Base-by-base conservation (phyloP, 495 filamentous ascomycete species). In the Aspergillus sparsus region DNA sequence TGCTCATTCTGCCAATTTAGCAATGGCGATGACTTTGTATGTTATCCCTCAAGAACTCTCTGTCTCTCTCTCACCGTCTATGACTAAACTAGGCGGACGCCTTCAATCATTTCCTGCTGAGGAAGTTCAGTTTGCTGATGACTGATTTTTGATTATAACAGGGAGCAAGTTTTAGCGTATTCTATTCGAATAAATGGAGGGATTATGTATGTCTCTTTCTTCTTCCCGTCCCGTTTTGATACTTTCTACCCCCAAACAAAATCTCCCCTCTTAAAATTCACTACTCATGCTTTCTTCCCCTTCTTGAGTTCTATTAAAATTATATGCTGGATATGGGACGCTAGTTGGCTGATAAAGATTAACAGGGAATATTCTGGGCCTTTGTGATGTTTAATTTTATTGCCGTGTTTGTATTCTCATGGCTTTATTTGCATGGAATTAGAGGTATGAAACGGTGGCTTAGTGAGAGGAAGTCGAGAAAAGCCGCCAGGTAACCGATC, bases 1-100 rank as follows among this genome's bases (percentile, higher is more conserved):
- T 91, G 88, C 63, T 67, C 76, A n/a, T 87, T 82, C 55, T 91
- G 88, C 61, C 80, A 83, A 59, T 89, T 82, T 64, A 71, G 71
- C 4, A 75, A 42, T 45, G 87, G 86, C 0, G 77, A 83, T 61
- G 74, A 83, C 45, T 90, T 83, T 60, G 72, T 86, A 61, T 62
- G 76, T 70, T 42, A 39, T 35, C 18, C 37, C n/a, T 13, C n/a
- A n/a, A n/a, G n/a, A n/a, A n/a, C 52, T 36, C 11, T 42, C 4
- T 3, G 18, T 42, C 16, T 21, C 16, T 47, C 33, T 52, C 16
- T 27, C 21, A 27, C 15, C 32, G 37, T 21, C 1, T n/a, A 6
- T 34, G 12, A 49, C 12, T 8, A 6, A 33, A 18, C 45, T 21
- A 10, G 13, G 8, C 21, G 21, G 21, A 27, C 21, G 21, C 21